Evolutionary conservation across 306 rosid species (phyloP).

Genomic region (Quillaja saponaria): DNA sequence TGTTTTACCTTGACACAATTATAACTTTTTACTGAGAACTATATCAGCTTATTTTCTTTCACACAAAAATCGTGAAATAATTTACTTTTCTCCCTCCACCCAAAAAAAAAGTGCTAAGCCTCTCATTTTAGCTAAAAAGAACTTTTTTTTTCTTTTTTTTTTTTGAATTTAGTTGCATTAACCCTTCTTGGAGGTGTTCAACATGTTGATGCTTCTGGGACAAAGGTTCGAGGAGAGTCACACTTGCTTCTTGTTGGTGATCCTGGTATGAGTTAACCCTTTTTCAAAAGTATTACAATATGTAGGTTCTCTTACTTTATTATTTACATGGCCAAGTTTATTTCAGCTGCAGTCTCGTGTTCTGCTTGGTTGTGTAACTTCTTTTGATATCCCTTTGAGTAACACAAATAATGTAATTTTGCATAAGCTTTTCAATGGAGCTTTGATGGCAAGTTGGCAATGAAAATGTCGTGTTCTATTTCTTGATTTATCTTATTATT

Average conservation of each 20-base stretch:
- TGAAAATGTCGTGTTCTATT: no score
- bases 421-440: slow-evolving; percentile 1
- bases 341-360: neutral
- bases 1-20: no score
- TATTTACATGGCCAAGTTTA: slow-evolving; percentile 10
- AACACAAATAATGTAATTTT: no score
- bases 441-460: no score
- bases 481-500: no score
- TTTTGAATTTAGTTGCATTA: slow-evolving; percentile 69
- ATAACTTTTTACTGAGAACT: no score
- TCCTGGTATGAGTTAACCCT: slow-evolving; percentile 64
- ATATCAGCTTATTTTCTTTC: neutral
- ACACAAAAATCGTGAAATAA: no score
- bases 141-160: slow-evolving; percentile 30
- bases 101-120: no score
- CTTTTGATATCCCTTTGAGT: no score
- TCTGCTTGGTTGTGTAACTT: slow-evolving; percentile 10
- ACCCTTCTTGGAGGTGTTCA: slow-evolving; percentile 97
- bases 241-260: slow-evolving; percentile 95
- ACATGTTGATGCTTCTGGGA: slow-evolving; percentile 88
- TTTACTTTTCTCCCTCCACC: no score
- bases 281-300: neutral
- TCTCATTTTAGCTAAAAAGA: slow-evolving; percentile 1
- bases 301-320: neutral
- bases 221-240: slow-evolving; percentile 93